These are phyloP conservation scores for Dactylonectria estremocensis DNA, from an alignment of 2,329 filamentous ascomycete species.

Conservation along the genomic window DNA sequence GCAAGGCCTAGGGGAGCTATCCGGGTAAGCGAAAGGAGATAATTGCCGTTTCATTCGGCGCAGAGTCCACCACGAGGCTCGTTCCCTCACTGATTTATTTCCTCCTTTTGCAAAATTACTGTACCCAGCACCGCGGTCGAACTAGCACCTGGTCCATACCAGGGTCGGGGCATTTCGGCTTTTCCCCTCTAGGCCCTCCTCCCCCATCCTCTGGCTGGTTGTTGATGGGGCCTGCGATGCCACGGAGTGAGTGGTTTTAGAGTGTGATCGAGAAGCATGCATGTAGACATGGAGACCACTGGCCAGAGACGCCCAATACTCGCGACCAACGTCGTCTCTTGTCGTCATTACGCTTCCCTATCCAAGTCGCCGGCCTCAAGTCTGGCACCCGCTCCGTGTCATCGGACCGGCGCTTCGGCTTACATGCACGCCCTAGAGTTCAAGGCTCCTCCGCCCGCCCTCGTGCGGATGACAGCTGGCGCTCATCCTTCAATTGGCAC, in stretches of 20 bases:
- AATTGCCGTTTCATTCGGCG: constrained; percentile 44
- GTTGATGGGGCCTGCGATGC: constrained; percentile 7
- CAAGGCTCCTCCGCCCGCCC: constrained; percentile 35
- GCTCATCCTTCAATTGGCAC: constrained; percentile 32
- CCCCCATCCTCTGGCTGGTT: not conserved
- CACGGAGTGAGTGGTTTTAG: constrained; percentile 4
- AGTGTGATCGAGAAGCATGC: constrained; percentile 10
- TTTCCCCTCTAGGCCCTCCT: not conserved
- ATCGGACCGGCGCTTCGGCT: constrained; percentile 4
- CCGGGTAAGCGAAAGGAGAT: constrained; percentile 46
- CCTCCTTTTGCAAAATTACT: constrained; percentile 32
- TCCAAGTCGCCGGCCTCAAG: constrained; percentile 1
- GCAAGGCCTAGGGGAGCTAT: constrained; percentile 43
- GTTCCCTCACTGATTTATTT: constrained; percentile 40
- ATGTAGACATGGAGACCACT: constrained; percentile 10
- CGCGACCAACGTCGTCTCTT: constrained; percentile 27
- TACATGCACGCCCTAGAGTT: constrained; percentile 22
- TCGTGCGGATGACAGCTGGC: constrained; percentile 47
- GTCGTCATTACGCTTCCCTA: constrained; percentile 41
- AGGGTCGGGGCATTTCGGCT: constrained; percentile 31
- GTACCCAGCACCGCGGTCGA: constrained; percentile 33
- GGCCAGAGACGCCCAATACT: constrained; percentile 26
- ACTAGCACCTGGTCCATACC: constrained; percentile 20
- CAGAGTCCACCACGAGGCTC: constrained; percentile 42
- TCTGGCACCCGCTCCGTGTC: not conserved